Conservation (phyloP, 2,329 filamentous ascomycete species). For the Fusarium siculi region DNA sequence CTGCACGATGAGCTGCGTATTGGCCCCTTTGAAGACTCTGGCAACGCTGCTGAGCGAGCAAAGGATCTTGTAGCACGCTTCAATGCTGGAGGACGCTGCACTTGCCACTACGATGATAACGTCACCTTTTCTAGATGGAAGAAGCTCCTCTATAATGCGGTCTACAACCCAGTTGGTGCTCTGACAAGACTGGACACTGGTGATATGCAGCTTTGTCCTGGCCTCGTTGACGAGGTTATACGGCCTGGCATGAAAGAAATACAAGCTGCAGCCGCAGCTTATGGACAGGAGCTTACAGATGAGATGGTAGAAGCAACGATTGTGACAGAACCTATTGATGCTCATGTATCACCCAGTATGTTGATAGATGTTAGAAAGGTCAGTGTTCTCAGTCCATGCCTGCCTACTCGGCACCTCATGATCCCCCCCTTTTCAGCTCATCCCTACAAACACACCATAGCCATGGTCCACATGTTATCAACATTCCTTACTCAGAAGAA, state of each 20-base stretch:
- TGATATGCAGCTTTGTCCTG: conserved; percentile 41
- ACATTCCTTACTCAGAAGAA: background rate
- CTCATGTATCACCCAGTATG: conserved; percentile 41
- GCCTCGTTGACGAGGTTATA: conserved; percentile 36
- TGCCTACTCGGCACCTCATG: background rate
- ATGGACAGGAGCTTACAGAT: conserved; percentile 36
- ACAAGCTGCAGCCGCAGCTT: conserved; percentile 33
- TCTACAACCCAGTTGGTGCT: conserved; percentile 39
- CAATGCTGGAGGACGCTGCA: conserved; percentile 29
- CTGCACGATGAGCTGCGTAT: conserved; percentile 37
- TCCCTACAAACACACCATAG: background rate
- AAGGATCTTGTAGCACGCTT: conserved; percentile 39
- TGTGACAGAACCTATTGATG: conserved; percentile 36
- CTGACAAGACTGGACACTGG: conserved; percentile 36
- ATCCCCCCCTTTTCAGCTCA: background rate
- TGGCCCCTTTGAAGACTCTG: conserved; percentile 34
- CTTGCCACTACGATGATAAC: conserved; percentile 33
- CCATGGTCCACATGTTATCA: background rate
- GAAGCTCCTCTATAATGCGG: conserved; percentile 42
- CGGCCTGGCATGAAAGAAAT: conserved; percentile 42
- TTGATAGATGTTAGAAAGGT: conserved; percentile 39
- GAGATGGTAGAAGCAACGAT: conserved; percentile 39
- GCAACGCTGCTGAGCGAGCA: conserved; percentile 29
- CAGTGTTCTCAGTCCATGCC: background rate
- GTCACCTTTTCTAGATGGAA: conserved; percentile 41